Conservation (phyloP, 345 rosid species). For the Passiflora organensis region DNA sequence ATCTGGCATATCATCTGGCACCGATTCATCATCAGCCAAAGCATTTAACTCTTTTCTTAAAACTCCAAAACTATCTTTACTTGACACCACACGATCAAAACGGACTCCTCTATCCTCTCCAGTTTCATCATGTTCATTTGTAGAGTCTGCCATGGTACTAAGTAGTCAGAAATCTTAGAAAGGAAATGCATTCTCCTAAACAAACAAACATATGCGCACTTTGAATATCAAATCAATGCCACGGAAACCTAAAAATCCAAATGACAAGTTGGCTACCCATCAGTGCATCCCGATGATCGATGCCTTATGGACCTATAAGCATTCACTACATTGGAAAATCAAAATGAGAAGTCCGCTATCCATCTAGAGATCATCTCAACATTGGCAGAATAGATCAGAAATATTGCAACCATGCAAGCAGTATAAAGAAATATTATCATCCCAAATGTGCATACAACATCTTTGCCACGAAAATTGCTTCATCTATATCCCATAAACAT, state of each 20-base stretch:
- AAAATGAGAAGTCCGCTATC: too few species aligned
- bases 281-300: too few species aligned
- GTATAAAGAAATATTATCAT: background rate
- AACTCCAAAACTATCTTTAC: conserved; percentile 9
- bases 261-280: too few species aligned
- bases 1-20: conserved; percentile 44
- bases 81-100: conserved; percentile 15
- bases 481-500: background rate
- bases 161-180: conserved; percentile 12
- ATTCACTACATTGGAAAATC: too few species aligned
- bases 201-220: background rate
- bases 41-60: conserved; percentile 13
- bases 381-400: too few species aligned
- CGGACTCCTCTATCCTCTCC: conserved; percentile 26
- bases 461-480: background rate
- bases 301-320: background rate
- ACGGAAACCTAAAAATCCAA: too few species aligned
- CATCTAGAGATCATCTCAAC: too few species aligned
- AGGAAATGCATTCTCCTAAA: background rate
- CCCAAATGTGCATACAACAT: background rate
- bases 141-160: conserved; percentile 29
- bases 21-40: conserved; percentile 19
- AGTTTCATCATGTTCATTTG: conserved; percentile 38
- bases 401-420: too few species aligned
- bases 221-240: too few species aligned